phyloP scores from a whole-genome alignment of 2,329 filamentous ascomycete species.

The Paraphoma chrysanthemicola region DNA sequence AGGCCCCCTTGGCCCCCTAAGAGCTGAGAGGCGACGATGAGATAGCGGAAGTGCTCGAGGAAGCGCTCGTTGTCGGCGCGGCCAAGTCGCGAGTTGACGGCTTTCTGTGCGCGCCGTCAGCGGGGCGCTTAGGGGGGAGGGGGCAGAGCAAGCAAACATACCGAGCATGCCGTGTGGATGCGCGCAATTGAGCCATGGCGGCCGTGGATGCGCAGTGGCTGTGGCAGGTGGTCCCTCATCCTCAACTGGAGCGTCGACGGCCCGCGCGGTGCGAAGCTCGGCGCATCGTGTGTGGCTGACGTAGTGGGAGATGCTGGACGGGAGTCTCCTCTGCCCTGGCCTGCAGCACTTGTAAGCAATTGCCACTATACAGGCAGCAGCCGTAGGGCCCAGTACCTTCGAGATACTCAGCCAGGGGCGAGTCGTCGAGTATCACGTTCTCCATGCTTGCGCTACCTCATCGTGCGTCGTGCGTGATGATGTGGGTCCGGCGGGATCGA shows the following conservation, averaged over 20 bases:
- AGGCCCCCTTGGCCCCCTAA: slow-evolving; percentile 67
- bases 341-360: slow-evolving; percentile 35
- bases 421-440: slow-evolving; percentile 83
- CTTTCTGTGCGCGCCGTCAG: slow-evolving; percentile 59
- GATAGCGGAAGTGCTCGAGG: slow-evolving; percentile 91
- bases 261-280: slow-evolving; percentile 59
- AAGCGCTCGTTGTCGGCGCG: slow-evolving; percentile 83
- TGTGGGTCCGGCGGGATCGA: neutral
- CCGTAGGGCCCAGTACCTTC: slow-evolving; percentile 66
- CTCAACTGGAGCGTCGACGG: slow-evolving; percentile 57
- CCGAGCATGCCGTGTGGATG: slow-evolving; percentile 49
- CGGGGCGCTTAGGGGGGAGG: neutral
- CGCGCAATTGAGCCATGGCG: slow-evolving; percentile 48
- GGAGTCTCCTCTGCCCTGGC: slow-evolving; percentile 40
- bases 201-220: slow-evolving; percentile 51
- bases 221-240: slow-evolving; percentile 58
- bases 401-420: slow-evolving; percentile 87
- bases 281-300: slow-evolving; percentile 20
- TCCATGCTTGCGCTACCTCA: slow-evolving; percentile 68
- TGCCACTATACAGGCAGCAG: slow-evolving; percentile 10
- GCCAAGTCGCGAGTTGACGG: slow-evolving; percentile 74
- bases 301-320: slow-evolving; percentile 29
- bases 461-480: slow-evolving; percentile 31
- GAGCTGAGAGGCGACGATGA: slow-evolving; percentile 89
- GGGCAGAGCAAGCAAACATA: slow-evolving; percentile 20